Conservation (phyloP, 768 basidiomycete species). For the Psilocybe subaeruginosa region DNA sequence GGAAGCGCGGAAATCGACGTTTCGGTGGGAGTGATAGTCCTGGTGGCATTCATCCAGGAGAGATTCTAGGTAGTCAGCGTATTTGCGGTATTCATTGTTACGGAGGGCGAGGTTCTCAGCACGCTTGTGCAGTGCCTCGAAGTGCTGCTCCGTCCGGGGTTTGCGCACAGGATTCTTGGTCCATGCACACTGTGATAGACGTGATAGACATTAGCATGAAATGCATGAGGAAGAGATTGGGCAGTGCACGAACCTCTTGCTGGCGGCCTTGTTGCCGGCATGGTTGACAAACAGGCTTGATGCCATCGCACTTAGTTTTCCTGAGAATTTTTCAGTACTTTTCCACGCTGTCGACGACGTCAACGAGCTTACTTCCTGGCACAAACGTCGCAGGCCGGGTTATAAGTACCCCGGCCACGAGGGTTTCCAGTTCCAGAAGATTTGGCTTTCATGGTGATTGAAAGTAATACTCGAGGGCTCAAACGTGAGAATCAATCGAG, state of each 20-base stretch:
- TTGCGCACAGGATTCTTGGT: conserved; percentile 42
- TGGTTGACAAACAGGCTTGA: conserved; percentile 44
- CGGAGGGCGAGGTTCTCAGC: conserved; percentile 40
- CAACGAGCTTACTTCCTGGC: conserved; percentile 36
- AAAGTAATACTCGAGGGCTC: conserved; percentile 4
- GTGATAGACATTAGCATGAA: neutral
- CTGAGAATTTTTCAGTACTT: conserved; percentile 26
- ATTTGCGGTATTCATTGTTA: conserved; percentile 39
- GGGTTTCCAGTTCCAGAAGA: conserved; percentile 21
- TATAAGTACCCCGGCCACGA: conserved; percentile 26
- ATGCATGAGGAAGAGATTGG: neutral
- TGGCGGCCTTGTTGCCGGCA: conserved; percentile 40
- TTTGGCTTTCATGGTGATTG: conserved; percentile 21
- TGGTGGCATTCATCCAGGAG: conserved; percentile 42
- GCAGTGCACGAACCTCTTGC: conserved; percentile 35
- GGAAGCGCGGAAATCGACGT: conserved; percentile 22
- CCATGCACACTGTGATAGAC: conserved; percentile 41
- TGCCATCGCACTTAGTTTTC: conserved; percentile 51
- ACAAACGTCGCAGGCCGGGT: conserved; percentile 28
- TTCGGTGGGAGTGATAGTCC: conserved; percentile 31
- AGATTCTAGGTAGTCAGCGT: conserved; percentile 44
- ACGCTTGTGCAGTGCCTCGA: conserved; percentile 46
- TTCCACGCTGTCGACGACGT: conserved; percentile 9
- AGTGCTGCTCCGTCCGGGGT: conserved; percentile 47
- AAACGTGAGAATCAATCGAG: conserved; percentile 8